A percentile compares a stretch with the other conserved stretches of the same genome.
phyloP scores from a whole-genome alignment of 495 filamentous ascomycete species.

The Podospora pseudopauciseta region DNA sequence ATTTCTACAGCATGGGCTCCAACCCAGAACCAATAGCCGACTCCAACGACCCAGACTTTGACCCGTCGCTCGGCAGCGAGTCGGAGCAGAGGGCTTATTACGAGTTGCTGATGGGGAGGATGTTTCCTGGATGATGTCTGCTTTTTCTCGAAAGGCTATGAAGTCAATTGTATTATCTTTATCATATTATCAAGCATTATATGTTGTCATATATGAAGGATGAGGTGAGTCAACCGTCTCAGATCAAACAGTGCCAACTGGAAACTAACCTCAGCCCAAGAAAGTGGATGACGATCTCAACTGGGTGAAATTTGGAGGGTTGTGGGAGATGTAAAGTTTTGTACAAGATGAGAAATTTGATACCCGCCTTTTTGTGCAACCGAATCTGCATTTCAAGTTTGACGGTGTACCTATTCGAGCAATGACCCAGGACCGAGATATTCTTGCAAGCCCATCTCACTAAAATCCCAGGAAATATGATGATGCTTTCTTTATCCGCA shows the following conservation, averaged over 20 bases:
- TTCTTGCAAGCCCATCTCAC: too few relatives aligned
- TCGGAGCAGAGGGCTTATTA: slow-evolving; percentile 37
- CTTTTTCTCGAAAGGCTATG: not conserved
- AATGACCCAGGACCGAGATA: too few relatives aligned
- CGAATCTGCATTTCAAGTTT: too few relatives aligned
- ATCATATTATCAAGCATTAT: too few relatives aligned
- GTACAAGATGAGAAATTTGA: not conserved
- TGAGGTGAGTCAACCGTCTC: too few relatives aligned
- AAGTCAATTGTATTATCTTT: too few relatives aligned
- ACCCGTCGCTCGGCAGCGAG: slow-evolving; percentile 32
- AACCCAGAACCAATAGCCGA: slow-evolving; percentile 33
- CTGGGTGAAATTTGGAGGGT: not conserved
- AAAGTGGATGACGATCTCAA: not conserved
- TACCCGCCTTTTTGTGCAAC: not conserved
- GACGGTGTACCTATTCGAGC: too few relatives aligned
- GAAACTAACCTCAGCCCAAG: not conserved
- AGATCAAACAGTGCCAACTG: too few relatives aligned
- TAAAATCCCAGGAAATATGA: too few relatives aligned
- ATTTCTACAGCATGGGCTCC: slow-evolving; percentile 37
- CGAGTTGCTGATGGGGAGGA: slow-evolving; percentile 37
- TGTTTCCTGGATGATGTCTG: slow-evolving; percentile 15
- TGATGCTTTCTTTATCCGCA: too few relatives aligned
- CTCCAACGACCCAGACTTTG: slow-evolving; percentile 23
- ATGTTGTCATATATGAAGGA: too few relatives aligned
- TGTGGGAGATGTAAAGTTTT: not conserved